Conservation (phyloP, 192 early-diverging fungal species). For the Coemansia sp. region DNA sequence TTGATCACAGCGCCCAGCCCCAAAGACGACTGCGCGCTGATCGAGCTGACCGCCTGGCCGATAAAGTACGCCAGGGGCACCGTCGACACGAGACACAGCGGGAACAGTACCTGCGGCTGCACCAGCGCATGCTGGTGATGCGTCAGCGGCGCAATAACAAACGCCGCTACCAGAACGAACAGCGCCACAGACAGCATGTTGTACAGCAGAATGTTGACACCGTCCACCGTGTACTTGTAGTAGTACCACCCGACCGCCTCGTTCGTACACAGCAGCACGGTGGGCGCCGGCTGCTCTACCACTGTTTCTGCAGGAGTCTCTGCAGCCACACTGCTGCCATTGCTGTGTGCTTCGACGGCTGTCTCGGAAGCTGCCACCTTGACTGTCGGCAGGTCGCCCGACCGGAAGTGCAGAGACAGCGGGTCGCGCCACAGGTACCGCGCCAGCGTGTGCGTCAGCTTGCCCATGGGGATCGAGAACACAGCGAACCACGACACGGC, state of each 20-base stretch:
- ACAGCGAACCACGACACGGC: constrained; percentile 82
- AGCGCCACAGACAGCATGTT: constrained; percentile 81
- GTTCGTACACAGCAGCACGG: constrained; percentile 82
- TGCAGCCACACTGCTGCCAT: background rate
- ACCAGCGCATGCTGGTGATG: constrained; percentile 55
- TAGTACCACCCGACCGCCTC: constrained; percentile 89
- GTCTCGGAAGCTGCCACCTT: constrained; percentile 13
- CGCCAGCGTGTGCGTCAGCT: constrained; percentile 77
- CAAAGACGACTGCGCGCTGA: constrained; percentile 90
- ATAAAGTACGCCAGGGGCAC: constrained; percentile 96
- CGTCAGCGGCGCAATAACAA: constrained; percentile 60
- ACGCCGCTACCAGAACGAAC: constrained; percentile 82
- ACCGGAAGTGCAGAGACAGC: constrained; percentile 68
- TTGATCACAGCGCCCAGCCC: constrained; percentile 95
- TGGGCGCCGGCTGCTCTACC: constrained; percentile 44
- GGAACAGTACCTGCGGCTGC: constrained; percentile 65
- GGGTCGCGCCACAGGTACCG: constrained; percentile 78
- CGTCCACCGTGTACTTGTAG: constrained; percentile 95
- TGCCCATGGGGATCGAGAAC: constrained; percentile 93
- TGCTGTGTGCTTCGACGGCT: background rate
- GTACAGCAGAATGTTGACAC: constrained; percentile 96
- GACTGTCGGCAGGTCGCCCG: constrained; percentile 52
- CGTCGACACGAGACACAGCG: constrained; percentile 70
- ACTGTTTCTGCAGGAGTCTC: background rate
- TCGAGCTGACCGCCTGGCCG: constrained; percentile 94